Evolutionary conservation across 1,284 basidiomycete species (phyloP), one percentile per base, ranked within the genome.

Genomic region (Athelia psychrophila): DNA sequence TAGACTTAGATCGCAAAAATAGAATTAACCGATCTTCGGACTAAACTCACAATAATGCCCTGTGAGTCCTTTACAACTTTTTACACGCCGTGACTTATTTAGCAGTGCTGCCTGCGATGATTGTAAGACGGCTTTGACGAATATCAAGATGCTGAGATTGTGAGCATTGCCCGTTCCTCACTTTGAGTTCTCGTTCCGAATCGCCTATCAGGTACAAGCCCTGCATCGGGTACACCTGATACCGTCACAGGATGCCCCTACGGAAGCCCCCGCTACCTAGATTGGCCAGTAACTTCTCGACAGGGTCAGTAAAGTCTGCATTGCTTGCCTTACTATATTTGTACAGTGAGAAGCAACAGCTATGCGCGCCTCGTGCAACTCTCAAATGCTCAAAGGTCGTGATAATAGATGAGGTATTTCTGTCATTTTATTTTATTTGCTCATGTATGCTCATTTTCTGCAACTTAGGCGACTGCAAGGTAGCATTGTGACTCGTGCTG

Each of bases 51-150:
- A 30, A 30, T 30, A 5, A 30, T 30, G 52, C 95, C 96, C 27
- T 13, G 27, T 30, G 13, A 30, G 13, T 58, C 95, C 84, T 90
- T 56, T 60, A 83, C 71, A n/a, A n/a, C n/a, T n/a, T n/a, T n/a
- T 33, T 3, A 58, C 9, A 19, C 6, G 27, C 6, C n/a, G n/a
- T 6, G n/a, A 35, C 32, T 30, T 5, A 5, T 6, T 30, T 6
- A 30, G 5, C 6, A 30, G n/a, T 5, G 13, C 93, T 20, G 91
- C 84, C 2, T 59, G 96, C 80, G 94, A 18, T 88, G 88, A 0
- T 91, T 92, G 0, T 73, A 96, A n/a, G 94, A 97, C 62, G 89
- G 95, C 10, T 95, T 97, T 59, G 80, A 88, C 33, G n/a, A 91
- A 65, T 95, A 95, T 58, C 76, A 90, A 53, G 95, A 96, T 58